Percentiles rank a stretch among this genome's conserved stretches.
phyloP scores from a whole-genome alignment of 73 alveolate species.

The Paramecium sexaurelia region DNA sequence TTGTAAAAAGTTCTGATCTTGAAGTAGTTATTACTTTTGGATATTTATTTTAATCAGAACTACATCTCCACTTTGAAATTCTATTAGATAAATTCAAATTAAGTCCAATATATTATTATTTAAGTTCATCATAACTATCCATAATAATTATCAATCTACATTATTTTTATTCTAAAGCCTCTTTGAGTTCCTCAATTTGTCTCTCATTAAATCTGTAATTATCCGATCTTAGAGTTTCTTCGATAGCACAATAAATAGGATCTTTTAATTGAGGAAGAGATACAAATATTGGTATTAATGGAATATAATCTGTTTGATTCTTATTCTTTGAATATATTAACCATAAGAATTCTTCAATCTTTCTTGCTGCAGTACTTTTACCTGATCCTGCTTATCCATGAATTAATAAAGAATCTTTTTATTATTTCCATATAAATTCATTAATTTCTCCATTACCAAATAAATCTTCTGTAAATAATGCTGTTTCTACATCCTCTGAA shows the following conservation, averaged over 20 bases:
- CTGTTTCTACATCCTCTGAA: neutral
- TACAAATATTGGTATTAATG: neutral
- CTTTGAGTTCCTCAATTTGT: neutral
- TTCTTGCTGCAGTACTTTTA: neutral
- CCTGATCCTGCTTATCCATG: conserved; percentile 54
- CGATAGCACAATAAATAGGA: conserved; percentile 22
- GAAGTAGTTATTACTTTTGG: conserved; percentile 3
- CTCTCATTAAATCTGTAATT: conserved; percentile 2
- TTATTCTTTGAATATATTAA: neutral
- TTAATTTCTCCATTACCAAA: conserved; percentile 46
- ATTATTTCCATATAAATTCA: conserved; percentile 19
- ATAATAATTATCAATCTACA: neutral
- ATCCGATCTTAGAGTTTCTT: conserved; percentile 40
- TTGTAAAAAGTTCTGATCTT: conserved; percentile 37
- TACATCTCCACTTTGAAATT: conserved; percentile 3
- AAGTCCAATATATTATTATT: neutral
- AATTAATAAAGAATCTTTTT: conserved; percentile 5
- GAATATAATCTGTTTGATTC: neutral
- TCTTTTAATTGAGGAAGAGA: conserved; percentile 13
- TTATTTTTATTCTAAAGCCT: neutral
- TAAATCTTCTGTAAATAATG: neutral
- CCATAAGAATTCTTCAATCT: conserved; percentile 31
- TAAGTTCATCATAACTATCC: conserved; percentile 48
- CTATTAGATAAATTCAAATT: neutral
- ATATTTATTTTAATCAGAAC: neutral